phyloP scores from a whole-genome alignment of 108 stramenopile genomes.

The Fragilariopsis cylindrus region DNA sequence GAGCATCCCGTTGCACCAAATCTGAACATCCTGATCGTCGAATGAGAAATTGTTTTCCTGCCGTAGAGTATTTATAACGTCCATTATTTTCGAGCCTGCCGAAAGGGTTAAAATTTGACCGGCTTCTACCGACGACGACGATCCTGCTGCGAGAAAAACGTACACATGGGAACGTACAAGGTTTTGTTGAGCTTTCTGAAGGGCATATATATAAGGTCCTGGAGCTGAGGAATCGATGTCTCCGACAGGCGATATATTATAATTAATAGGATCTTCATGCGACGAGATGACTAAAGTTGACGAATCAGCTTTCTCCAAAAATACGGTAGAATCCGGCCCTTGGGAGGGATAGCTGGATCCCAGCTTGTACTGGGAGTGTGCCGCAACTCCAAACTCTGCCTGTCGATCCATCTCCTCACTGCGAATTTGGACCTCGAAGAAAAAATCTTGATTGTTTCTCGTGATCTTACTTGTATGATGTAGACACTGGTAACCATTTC shows the following conservation, averaged over 20 bases:
- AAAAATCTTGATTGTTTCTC: slow-evolving; percentile 55
- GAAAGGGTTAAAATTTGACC: slow-evolving; percentile 47
- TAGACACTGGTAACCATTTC: slow-evolving; percentile 91
- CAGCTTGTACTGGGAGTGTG: slow-evolving; percentile 85
- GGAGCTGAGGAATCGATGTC: background rate
- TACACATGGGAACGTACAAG: slow-evolving; percentile 57
- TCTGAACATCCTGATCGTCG: background rate
- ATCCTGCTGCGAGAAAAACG: slow-evolving; percentile 61
- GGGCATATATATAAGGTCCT: slow-evolving; percentile 24
- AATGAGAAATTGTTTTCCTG: background rate
- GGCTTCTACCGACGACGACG: slow-evolving; percentile 15
- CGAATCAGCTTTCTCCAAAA: too few relatives aligned
- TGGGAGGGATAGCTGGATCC: slow-evolving; percentile 11
- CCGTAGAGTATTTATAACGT: slow-evolving; percentile 43
- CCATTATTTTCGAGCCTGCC: slow-evolving; percentile 36
- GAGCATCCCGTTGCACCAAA: slow-evolving; percentile 56
- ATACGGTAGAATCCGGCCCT: background rate
- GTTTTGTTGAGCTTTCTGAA: slow-evolving; percentile 23
- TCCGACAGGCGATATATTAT: background rate
- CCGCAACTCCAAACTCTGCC: slow-evolving; percentile 87
- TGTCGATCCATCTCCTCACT: slow-evolving; percentile 84
- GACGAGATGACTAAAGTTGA: background rate
- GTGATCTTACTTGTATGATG: slow-evolving; percentile 79
- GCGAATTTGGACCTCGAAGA: slow-evolving; percentile 88
- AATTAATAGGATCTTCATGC: slow-evolving; percentile 12